phyloP scores from a whole-genome alignment of 164 flowering plant genomes.

The Nymphaea thermarum region DNA sequence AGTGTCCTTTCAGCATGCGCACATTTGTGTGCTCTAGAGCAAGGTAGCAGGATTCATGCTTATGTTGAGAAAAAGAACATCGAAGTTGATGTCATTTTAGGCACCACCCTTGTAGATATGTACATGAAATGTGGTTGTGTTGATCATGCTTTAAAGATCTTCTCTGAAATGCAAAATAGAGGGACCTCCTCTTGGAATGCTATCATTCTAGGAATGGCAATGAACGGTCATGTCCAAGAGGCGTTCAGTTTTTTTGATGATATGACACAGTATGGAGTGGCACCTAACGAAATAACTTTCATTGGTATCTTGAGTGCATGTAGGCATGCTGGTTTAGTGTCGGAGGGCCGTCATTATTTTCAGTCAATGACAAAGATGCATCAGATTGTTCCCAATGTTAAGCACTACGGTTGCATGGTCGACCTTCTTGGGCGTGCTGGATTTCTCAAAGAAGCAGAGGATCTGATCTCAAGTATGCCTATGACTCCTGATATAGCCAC shows the following conservation, averaged over 20 bases:
- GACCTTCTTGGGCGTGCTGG: slow-evolving; percentile 40
- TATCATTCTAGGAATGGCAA: slow-evolving; percentile 28
- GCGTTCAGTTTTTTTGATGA: slow-evolving; percentile 23
- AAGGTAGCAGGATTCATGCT: slow-evolving; percentile 27
- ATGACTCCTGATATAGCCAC: slow-evolving; percentile 32
- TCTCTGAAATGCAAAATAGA: slow-evolving; percentile 22
- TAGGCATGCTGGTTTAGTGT: slow-evolving; percentile 33
- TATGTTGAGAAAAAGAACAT: slow-evolving; percentile 20
- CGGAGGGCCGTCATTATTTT: slow-evolving; percentile 26
- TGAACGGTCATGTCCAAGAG: slow-evolving; percentile 24
- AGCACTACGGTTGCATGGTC: slow-evolving; percentile 47
- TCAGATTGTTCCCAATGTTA: slow-evolving; percentile 27
- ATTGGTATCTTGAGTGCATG: slow-evolving; percentile 37
- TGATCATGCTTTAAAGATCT: slow-evolving; percentile 26
- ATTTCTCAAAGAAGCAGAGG: slow-evolving; percentile 30
- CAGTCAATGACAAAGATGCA: slow-evolving; percentile 19
- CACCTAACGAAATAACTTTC: slow-evolving; percentile 35
- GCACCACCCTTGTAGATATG: slow-evolving; percentile 41
- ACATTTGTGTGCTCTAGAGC: slow-evolving; percentile 24
- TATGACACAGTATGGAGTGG: slow-evolving; percentile 18
- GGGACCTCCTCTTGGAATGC: slow-evolving; percentile 41
- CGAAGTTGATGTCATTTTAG: slow-evolving; percentile 20
- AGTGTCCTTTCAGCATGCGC: slow-evolving; percentile 33
- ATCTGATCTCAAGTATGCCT: slow-evolving; percentile 30
- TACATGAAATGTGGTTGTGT: slow-evolving; percentile 37